Evolutionary conservation across 306 rosid genomes (phyloP).

Genomic region (Quercus ilex): DNA sequence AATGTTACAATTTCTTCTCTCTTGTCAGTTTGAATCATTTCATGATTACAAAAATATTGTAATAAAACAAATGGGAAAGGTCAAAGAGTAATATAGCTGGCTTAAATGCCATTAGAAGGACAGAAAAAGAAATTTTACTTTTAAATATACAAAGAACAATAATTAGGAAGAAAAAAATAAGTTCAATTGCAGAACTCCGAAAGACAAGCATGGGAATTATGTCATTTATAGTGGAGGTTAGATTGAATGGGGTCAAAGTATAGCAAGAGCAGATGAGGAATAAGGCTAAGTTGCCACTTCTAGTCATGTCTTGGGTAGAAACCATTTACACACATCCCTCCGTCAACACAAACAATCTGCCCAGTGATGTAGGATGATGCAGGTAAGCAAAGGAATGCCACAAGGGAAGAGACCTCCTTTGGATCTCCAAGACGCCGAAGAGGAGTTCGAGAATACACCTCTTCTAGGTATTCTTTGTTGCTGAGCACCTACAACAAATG

Average conservation of each 20-base stretch:
- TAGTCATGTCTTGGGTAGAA: slow-evolving; percentile 41
- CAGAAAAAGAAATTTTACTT: neutral
- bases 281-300: slow-evolving; percentile 8
- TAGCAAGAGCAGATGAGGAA: neutral
- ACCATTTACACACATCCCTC: slow-evolving; percentile 73
- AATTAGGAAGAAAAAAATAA: neutral
- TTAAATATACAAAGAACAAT: neutral
- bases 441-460: slow-evolving; percentile 71
- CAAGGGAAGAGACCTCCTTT: slow-evolving; percentile 60
- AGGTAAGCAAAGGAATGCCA: slow-evolving; percentile 77
- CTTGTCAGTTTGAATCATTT: neutral
- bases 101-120: neutral
- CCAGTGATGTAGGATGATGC: slow-evolving; percentile 79
- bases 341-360: slow-evolving; percentile 71
- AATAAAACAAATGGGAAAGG: neutral
- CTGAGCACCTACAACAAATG: slow-evolving; percentile 48
- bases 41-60: neutral
- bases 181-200: neutral
- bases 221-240: neutral
- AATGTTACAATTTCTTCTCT: neutral
- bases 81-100: neutral
- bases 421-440: slow-evolving; percentile 69
- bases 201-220: neutral
- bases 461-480: slow-evolving; percentile 54
- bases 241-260: neutral